phyloP scores from a whole-genome alignment of 371 early-diverging fungal species.

The Mucor plumbeus region DNA sequence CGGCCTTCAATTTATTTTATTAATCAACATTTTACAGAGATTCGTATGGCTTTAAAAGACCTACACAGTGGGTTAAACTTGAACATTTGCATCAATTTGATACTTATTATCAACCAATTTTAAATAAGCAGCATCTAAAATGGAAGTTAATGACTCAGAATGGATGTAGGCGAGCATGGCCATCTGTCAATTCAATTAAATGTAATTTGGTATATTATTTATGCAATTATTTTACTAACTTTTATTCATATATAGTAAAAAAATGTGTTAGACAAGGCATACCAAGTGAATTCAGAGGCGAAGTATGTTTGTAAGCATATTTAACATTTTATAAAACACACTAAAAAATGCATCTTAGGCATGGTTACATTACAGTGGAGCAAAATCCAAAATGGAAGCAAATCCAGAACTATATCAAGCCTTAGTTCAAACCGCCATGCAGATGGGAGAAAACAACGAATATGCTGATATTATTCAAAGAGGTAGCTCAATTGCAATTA shows the following conservation, averaged over 20 bases:
- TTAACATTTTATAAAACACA: neutral
- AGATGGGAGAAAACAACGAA: constrained; percentile 58
- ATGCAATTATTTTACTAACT: neutral
- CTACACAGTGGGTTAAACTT: constrained; percentile 58
- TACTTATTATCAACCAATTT: constrained; percentile 52
- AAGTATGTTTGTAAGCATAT: constrained; percentile 40
- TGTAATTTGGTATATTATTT: constrained; percentile 32
- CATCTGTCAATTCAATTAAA: constrained; percentile 38
- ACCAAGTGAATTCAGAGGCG: constrained; percentile 66
- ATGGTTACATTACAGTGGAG: constrained; percentile 87
- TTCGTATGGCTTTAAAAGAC: constrained; percentile 67
- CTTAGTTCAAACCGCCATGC: constrained; percentile 58
- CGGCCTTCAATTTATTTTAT: neutral
- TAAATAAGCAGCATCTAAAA: constrained; percentile 51
- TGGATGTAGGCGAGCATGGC: neutral
- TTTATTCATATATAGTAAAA: constrained; percentile 57
- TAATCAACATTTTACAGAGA: constrained; percentile 41
- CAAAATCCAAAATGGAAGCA: constrained; percentile 59
- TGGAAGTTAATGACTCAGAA: constrained; percentile 51
- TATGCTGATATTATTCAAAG: constrained; percentile 70
- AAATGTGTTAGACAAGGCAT: constrained; percentile 80
- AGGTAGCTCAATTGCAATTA: neutral
- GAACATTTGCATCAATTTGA: constrained; percentile 60
- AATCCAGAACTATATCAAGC: constrained; percentile 67
- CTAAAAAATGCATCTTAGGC: constrained; percentile 38